Evolutionary conservation across 2,329 filamentous ascomycete genomes (phyloP), one percentile per base, ranked within the genome.

Genomic region (Fusarium kyushuense): DNA sequence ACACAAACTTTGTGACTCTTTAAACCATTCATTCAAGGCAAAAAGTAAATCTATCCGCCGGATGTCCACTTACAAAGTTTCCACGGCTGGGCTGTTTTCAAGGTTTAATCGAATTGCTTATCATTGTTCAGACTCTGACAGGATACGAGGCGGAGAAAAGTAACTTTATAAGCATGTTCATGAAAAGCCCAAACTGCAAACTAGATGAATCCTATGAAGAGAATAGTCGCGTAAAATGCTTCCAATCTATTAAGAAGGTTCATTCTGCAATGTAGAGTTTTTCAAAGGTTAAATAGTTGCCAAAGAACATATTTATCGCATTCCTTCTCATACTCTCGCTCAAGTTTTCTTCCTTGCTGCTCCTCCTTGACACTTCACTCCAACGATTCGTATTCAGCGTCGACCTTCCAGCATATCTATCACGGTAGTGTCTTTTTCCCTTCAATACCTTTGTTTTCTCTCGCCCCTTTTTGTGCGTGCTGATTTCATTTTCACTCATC

Each of bases 191-290:
- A 16, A 23, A 25, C 14, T 41, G 8, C 38, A 23, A 23, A 16
- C 21, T 5, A 25, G 19, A 13, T 17, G 14, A 25, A 41, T 16
- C 38, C 17, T 23, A 16, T 41, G 4, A 16, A 5, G 7, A 9
- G 19, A 3, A 9, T 16, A 25, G 8, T 6, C 21, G 25, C 13
- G n/a, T 17, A 5, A 25, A 25, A 17, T 17, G 38, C 7, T 8
- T 9, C 16, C 8, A 25, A 2, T 25, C 6, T 8, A 41, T 25
- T 8, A 7, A 25, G 21, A 16, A 41, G 9, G 13, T 9, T 36
- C 10, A 12, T 12, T 2, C 6, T 12, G n/a, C 4, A 19, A 6
- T 12, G 2, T 5, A 36, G 2, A n/a, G 19, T 36, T 6, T 6
- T 25, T 5, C 23, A 5, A 36, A 11, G n/a, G 3, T 36, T 36